Evolutionary conservation across 2,329 filamentous ascomycete genomes (phyloP), one percentile per base, ranked within the genome.

Genomic region (Verticillium isaacii): DNA sequence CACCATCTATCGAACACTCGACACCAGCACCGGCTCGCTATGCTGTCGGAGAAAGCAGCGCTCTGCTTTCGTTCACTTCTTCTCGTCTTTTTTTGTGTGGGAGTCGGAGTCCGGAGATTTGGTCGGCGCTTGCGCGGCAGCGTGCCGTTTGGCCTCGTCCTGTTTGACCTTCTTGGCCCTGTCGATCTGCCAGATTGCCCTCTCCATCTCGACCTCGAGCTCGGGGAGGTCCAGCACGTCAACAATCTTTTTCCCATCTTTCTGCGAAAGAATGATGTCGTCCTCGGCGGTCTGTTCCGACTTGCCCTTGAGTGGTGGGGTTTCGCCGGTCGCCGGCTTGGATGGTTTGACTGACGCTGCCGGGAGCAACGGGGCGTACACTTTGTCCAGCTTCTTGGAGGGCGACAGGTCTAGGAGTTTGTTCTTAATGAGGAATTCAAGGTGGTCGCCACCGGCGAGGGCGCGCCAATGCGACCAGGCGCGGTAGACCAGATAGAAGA

Each of bases 401-500:
- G 92, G 88, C 15, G 82, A 80, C 0, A 86, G 80, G 2, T 80
- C 82, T 45, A 96, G 79, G 32, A 95, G 83, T 57, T 89, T 86
- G 66, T 93, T 88, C 62, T 90, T 78, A 50, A 94, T 75, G 14
- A 99, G 84, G 74, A 92, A 95, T 67, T 94, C 86, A 37, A 98
- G 79, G 73, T 98, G 91, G 69, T 87, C 90, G 23, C 92, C 93
- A 60, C 95, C 95, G 41, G 87, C 85, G 60, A 96, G 79, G 60
- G 95, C 95, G 78, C 89, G 86, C 87, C 91, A 96, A 75, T 97
- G 92, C 23, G 91, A 96, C 89, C 91, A 98, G 32, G 92, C 90
- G 66, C 95, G 86, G 78, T 96, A 99, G 19, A 86, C 86, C 50
- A 98, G 85, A 75, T 98, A 99, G 80, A 98, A 98, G 81, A 98